phyloP scores from a whole-genome alignment of 2,329 filamentous ascomycete genomes.

The Elsinoe fawcettii region DNA sequence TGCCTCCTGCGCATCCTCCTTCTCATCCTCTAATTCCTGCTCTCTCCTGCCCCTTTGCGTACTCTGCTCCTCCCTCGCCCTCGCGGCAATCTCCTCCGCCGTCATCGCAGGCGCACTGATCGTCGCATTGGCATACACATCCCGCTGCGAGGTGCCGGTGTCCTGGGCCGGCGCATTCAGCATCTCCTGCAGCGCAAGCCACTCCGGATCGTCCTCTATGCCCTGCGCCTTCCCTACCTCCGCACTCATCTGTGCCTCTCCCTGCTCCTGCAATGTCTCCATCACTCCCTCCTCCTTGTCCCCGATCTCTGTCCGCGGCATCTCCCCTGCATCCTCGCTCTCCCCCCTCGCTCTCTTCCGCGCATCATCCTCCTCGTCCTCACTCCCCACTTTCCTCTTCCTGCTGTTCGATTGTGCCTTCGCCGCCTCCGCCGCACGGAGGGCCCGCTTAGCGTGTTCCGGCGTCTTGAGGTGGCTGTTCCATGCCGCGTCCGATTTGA shows the following conservation, averaged over 20 bases:
- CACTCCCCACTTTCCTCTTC: slow-evolving; percentile 45
- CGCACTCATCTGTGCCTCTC: no score
- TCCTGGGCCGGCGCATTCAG: slow-evolving; percentile 44
- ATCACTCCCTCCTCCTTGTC: neutral
- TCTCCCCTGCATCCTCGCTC: slow-evolving; percentile 30
- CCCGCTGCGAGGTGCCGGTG: neutral
- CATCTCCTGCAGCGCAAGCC: slow-evolving; percentile 81
- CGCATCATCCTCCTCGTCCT: slow-evolving; percentile 20
- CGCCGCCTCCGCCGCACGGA: slow-evolving; percentile 27
- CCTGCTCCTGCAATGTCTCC: neutral
- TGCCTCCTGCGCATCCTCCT: slow-evolving; percentile 30
- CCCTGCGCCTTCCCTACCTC: slow-evolving; percentile 19
- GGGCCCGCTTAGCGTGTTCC: slow-evolving; percentile 36
- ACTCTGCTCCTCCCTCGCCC: slow-evolving; percentile 38
- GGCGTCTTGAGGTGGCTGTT: slow-evolving; percentile 51
- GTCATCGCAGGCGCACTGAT: slow-evolving; percentile 42
- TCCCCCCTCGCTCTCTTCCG: slow-evolving; percentile 17
- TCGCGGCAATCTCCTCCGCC: slow-evolving; percentile 39
- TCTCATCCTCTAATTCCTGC: slow-evolving; percentile 41
- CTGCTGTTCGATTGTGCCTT: slow-evolving; percentile 33
- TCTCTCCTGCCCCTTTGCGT: slow-evolving; percentile 36
- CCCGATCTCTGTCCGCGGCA: slow-evolving; percentile 27
- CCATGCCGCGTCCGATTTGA: slow-evolving; percentile 63
- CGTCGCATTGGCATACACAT: slow-evolving; percentile 26
- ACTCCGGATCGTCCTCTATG: slow-evolving; percentile 65